Evolutionary conservation across 345 rosid species (phyloP).

Genomic region (Arabis hirsuta): DNA sequence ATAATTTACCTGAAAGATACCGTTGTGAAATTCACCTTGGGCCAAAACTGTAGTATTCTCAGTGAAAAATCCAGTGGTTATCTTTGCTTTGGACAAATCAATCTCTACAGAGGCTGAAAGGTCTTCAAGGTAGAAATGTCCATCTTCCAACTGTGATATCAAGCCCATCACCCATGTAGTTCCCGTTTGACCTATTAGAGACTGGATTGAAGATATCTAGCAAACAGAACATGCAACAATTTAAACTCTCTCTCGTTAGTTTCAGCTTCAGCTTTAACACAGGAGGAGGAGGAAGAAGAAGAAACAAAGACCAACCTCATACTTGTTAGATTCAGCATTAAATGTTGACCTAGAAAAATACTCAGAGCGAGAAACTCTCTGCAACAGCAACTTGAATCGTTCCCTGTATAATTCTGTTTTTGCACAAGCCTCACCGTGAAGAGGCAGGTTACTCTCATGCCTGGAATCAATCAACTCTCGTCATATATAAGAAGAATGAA

Average conservation of each 20-base stretch:
- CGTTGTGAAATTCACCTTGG: constrained; percentile 87
- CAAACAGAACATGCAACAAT: constrained; percentile 11
- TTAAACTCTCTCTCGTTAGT: too few species aligned
- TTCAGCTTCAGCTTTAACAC: background rate
- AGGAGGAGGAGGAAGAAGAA: background rate
- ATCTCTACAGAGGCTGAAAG: constrained; percentile 90
- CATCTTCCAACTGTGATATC: constrained; percentile 96
- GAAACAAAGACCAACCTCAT: constrained; percentile 57
- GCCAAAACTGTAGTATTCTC: constrained; percentile 94
- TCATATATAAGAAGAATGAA: too few species aligned
- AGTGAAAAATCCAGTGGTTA: constrained; percentile 86
- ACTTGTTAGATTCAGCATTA: constrained; percentile 66
- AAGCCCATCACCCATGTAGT: constrained; percentile 96
- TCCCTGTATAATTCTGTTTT: constrained; percentile 76
- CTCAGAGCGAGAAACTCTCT: constrained; percentile 81
- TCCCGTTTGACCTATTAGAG: constrained; percentile 73
- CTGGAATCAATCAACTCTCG: too few species aligned
- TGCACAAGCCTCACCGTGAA: constrained; percentile 82
- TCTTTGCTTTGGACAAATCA: constrained; percentile 80
- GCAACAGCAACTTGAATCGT: constrained; percentile 71
- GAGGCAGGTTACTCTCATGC: constrained; percentile 58
- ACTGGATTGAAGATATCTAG: constrained; percentile 86
- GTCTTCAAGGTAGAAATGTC: constrained; percentile 92
- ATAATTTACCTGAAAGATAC: constrained; percentile 73
- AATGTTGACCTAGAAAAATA: constrained; percentile 79